A percentile compares a stretch with the other conserved stretches of the same genome.
phyloP scores from a whole-genome alignment of 805 yeast genomes.

The Wickerhamiella galacta region DNA sequence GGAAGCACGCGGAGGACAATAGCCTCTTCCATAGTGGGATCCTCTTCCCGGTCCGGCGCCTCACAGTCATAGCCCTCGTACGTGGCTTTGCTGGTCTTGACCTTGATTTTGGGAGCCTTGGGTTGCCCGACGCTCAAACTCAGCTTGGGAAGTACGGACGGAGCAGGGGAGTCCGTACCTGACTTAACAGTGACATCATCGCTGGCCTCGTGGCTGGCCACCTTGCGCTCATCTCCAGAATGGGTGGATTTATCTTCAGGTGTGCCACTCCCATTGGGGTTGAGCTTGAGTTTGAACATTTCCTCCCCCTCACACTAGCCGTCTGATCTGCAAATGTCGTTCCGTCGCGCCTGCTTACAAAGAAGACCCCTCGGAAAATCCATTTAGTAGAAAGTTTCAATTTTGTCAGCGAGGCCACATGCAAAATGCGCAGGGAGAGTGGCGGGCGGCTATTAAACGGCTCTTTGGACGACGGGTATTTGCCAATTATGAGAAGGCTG shows the following conservation, averaged over 20 bases:
- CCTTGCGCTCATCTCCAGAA: too few species aligned
- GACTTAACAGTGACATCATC: too few species aligned
- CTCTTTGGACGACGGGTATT: slow-evolving; percentile 17
- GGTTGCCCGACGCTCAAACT: slow-evolving; percentile 7
- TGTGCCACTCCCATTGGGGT: too few species aligned
- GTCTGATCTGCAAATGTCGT: too few species aligned
- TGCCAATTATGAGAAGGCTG: slow-evolving; percentile 16
- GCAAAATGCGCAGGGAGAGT: slow-evolving; percentile 14
- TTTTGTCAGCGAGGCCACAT: too few species aligned
- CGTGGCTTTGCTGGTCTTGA: slow-evolving; percentile 50
- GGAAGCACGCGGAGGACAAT: slow-evolving; percentile 54
- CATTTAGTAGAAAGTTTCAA: too few species aligned
- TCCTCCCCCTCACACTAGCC: too few species aligned
- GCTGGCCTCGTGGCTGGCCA: too few species aligned
- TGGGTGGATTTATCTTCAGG: too few species aligned
- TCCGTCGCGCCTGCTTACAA: too few species aligned
- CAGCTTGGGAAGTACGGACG: slow-evolving; percentile 5
- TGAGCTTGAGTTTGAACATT: too few species aligned
- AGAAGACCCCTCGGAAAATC: too few species aligned
- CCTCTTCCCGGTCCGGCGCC: slow-evolving; percentile 90
- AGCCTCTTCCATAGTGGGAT: slow-evolving; percentile 82
- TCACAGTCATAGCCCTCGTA: slow-evolving; percentile 96
- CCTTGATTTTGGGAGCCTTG: slow-evolving; percentile 30
- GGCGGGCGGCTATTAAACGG: slow-evolving; percentile 11
- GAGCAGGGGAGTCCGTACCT: slow-evolving; percentile 1